phyloP scores from a whole-genome alignment of 768 basidiomycete species.

The Tylopilus vinaceipallidus region DNA sequence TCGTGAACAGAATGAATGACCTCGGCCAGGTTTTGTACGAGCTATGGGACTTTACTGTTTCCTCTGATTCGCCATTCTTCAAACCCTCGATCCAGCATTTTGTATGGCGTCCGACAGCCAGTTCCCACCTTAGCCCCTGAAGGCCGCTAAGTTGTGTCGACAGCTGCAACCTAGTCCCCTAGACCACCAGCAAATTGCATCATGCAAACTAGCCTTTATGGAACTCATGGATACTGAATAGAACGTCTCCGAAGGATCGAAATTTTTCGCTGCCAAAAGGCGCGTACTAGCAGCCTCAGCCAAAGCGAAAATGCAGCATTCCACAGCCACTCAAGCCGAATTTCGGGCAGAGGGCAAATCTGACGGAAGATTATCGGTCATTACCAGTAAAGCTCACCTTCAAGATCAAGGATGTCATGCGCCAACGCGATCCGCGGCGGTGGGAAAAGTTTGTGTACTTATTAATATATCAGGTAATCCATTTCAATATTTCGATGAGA shows the following conservation, averaged over 20 bases:
- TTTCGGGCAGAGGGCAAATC: too few relatives aligned
- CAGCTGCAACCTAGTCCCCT: background rate
- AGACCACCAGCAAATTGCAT: background rate
- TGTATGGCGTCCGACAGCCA: background rate
- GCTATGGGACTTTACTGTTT: constrained; percentile 18
- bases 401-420: constrained; percentile 9
- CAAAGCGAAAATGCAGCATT: too few relatives aligned
- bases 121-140: background rate
- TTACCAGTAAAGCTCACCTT: too few relatives aligned
- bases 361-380: too few relatives aligned
- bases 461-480: constrained; percentile 24
- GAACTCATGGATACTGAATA: background rate
- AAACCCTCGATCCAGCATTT: constrained; percentile 2
- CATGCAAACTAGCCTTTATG: background rate
- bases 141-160: background rate
- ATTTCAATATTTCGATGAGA: constrained; percentile 28
- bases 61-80: constrained; percentile 10
- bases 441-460: constrained; percentile 14
- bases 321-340: too few relatives aligned
- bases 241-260: background rate
- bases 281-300: too few relatives aligned
- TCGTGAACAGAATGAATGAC: background rate
- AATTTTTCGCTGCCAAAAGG: too few relatives aligned
- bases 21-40: constrained; percentile 3
- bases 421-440: constrained; percentile 1